Evolutionary conservation across 202 grass and related monocot genomes (phyloP).

Genomic region (Carex arenaria): DNA sequence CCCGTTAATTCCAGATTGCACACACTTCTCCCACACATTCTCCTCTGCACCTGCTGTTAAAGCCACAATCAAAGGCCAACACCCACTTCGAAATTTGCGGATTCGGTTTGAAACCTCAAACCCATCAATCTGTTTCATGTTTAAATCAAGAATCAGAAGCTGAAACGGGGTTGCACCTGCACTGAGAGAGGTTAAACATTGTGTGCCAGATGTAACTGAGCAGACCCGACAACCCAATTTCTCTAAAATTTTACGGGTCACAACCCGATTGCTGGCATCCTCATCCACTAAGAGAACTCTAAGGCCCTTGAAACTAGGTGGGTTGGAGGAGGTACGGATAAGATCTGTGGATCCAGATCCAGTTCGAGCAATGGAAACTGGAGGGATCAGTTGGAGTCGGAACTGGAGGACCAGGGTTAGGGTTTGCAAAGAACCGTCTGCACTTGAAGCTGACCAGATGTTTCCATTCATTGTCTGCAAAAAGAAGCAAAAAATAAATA

Average conservation of each 20-base stretch:
- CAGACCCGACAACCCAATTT: conserved; percentile 74
- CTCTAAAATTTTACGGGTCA: conserved; percentile 76
- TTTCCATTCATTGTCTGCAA: conserved; percentile 92
- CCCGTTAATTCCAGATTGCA: conserved; percentile 72
- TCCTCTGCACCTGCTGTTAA: conserved; percentile 52
- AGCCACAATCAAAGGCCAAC: conserved; percentile 76
- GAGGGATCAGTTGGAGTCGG: conserved; percentile 48
- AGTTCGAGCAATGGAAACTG: conserved; percentile 44
- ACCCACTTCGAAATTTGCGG: conserved; percentile 67
- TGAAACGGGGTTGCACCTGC: conserved; percentile 46
- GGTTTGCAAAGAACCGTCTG: conserved; percentile 48
- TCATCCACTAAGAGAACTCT: conserved; percentile 62
- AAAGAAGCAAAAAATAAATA: background rate
- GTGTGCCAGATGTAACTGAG: conserved; percentile 48
- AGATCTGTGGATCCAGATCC: background rate
- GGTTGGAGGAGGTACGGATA: background rate
- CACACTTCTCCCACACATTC: conserved; percentile 53
- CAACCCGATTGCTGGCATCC: conserved; percentile 60
- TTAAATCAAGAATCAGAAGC: conserved; percentile 70
- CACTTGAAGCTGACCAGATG: conserved; percentile 70
- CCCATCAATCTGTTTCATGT: conserved; percentile 63
- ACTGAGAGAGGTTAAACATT: conserved; percentile 57
- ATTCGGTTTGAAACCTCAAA: conserved; percentile 68
- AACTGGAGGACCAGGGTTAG: conserved; percentile 75
- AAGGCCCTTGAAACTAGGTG: conserved; percentile 72